A percentile compares a stretch with the other conserved stretches of the same genome.
Evolutionary conservation across 768 basidiomycete species (phyloP).

Genomic region (Phaffia australis): DNA sequence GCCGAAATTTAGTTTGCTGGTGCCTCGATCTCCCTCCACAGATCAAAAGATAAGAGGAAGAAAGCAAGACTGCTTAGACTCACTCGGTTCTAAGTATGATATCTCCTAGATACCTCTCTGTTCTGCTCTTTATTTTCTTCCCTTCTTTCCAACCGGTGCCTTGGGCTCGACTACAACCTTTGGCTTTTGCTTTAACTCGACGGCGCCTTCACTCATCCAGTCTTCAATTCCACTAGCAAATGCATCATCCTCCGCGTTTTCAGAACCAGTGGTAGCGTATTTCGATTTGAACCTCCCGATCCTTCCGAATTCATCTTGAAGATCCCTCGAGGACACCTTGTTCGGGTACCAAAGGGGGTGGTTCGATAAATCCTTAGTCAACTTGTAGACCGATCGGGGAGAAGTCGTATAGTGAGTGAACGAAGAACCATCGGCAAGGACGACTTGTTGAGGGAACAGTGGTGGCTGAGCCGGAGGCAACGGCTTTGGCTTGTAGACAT

Average conservation of each 20-base stretch:
- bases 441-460: conserved; percentile 22
- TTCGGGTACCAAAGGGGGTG: conserved; percentile 25
- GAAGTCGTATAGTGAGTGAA: conserved; percentile 18
- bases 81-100: no score
- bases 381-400: conserved; percentile 21
- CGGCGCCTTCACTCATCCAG: conserved; percentile 25
- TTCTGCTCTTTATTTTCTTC: no score
- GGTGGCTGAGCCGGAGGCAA: conserved; percentile 17
- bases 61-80: no score
- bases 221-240: conserved; percentile 21
- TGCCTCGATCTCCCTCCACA: no score
- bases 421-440: conserved; percentile 24
- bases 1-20: no score
- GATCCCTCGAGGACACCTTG: conserved; percentile 3
- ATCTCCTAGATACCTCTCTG: no score
- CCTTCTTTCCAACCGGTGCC: no score
- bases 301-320: conserved; percentile 22
- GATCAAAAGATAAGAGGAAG: no score
- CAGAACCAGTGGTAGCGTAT: conserved; percentile 1
- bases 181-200: conserved; percentile 11
- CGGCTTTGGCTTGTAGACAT: conserved; percentile 4
- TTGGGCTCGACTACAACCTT: neutral
- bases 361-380: conserved; percentile 21
- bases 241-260: conserved; percentile 8
- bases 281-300: conserved; percentile 21